Evolutionary conservation across 257 asterid species (phyloP).

Genomic region (Marsdenia floribunda): DNA sequence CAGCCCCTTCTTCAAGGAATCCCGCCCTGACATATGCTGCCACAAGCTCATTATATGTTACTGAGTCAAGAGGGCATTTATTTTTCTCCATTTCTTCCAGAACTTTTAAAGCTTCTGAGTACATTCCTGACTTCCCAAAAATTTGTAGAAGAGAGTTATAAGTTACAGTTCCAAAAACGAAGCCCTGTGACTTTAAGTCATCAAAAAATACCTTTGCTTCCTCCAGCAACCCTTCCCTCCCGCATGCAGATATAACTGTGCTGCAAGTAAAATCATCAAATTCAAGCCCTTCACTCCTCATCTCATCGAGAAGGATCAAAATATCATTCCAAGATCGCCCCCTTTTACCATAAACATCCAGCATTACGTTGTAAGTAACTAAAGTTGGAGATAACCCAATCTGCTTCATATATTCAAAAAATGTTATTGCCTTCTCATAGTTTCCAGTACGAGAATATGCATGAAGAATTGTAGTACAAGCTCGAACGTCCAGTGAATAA

Average conservation of each 20-base stretch:
- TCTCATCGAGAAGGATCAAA: constrained; percentile 66
- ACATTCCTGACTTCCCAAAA: constrained; percentile 78
- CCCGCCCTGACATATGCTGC: constrained; percentile 91
- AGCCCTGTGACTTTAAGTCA: constrained; percentile 66
- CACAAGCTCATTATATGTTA: constrained; percentile 93
- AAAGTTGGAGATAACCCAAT: constrained; percentile 53
- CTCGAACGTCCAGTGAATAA: constrained; percentile 62
- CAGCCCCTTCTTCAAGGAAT: constrained; percentile 82
- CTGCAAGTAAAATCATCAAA: constrained; percentile 96
- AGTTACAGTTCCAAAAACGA: constrained; percentile 69
- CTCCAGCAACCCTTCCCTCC: constrained; percentile 78
- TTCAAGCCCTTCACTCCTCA: constrained; percentile 57
- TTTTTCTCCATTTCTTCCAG: constrained; percentile 87
- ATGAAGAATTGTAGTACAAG: constrained; percentile 77
- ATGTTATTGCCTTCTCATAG: constrained; percentile 70
- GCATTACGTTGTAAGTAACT: constrained; percentile 90
- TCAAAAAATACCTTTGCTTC: constrained; percentile 79
- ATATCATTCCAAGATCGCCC: constrained; percentile 82
- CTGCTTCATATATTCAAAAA: constrained; percentile 61
- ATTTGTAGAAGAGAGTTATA: constrained; percentile 87
- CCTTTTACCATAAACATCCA: constrained; percentile 84
- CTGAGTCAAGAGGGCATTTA: constrained; percentile 73
- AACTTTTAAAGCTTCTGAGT: constrained; percentile 71
- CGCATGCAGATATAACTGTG: constrained; percentile 90
- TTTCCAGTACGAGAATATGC: constrained; percentile 80